Percentiles rank a stretch among this genome's conserved stretches.
Conservation (phyloP, 1,284 basidiomycete species). For the Tilletia horrida region DNA sequence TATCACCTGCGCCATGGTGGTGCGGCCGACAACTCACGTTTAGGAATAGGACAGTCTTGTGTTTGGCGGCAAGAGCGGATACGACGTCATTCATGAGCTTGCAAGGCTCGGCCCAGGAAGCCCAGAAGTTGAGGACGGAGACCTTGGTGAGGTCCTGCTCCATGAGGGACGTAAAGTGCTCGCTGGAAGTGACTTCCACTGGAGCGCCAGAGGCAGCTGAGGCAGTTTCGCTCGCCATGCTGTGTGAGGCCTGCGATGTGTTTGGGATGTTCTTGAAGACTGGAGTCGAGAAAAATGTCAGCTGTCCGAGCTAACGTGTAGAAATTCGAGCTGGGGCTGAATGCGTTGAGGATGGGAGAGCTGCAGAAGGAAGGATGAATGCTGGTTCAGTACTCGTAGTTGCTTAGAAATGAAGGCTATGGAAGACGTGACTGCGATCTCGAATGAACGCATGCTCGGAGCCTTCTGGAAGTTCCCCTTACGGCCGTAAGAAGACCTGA, state of each 20-base stretch:
- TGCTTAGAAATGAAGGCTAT: too few relatives aligned
- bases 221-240: background rate
- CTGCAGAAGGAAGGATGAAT: background rate
- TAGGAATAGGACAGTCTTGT: conserved; percentile 70
- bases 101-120: conserved; percentile 54
- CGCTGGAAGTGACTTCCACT: conserved; percentile 49
- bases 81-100: conserved; percentile 54
- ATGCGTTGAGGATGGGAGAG: background rate
- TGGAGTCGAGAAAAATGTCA: too few relatives aligned
- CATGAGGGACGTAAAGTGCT: conserved; percentile 48
- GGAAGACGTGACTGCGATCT: too few relatives aligned
- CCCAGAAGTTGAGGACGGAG: conserved; percentile 54
- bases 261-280: background rate
- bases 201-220: conserved; percentile 20
- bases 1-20: too few relatives aligned
- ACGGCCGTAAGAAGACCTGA: too few relatives aligned
- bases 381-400: too few relatives aligned
- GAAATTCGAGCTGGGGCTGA: too few relatives aligned
- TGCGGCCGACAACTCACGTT: conserved; percentile 60
- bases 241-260: background rate
- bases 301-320: too few relatives aligned
- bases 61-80: conserved; percentile 65
- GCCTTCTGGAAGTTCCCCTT: too few relatives aligned
- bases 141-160: conserved; percentile 48
- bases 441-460: too few relatives aligned